Evolutionary conservation across 371 early-diverging fungal genomes (phyloP), one percentile per base, ranked within the genome.

Genomic region (Dichotomocladium elegans): DNA sequence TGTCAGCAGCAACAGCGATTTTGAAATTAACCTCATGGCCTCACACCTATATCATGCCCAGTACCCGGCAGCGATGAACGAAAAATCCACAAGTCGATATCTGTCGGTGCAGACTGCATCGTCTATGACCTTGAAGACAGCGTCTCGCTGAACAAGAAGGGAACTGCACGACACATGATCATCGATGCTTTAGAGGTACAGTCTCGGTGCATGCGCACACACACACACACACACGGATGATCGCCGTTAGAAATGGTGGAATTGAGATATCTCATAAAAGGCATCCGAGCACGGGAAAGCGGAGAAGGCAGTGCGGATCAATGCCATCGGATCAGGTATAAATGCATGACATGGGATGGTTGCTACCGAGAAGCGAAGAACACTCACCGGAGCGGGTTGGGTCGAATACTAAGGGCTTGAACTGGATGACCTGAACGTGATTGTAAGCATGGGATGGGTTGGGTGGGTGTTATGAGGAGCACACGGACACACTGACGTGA

Each of bases 71-170:
- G 93, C 60, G 94, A 94, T 43, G 91, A 90, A 51, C 87, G 92
- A 58, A 95, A 95, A 62, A 76, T 95, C 35, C 79, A 82, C 53
- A 89, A 86, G 35, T 90, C 93, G 1, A 70, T 86, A 8, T 71
- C 75, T 3, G 61, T 85, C 14, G 64, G 59, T 3, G 88, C 85
- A 8, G 96, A 95, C 65, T 87, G 89, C 61, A 70, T 93, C 14
- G 90, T 93, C 17, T 92, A 90, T 59, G 96, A 96, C 58, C 76
- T 96, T 11, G 96, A 96, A 59, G 96, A 96, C 65, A 88, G 92
- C 25, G 96, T 96, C 1, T 75, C 93, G 0, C 53, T 83, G 9
- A 88, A 84, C 61, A 80, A 89, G 49, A 96, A 94, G 55, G 89
- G 87, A 8, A 72, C 74, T 30, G 93, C 93, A 12, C 79, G 94